Evolutionary conservation across 805 yeast species (phyloP).

Genomic region (Metschnikowia lachancei): DNA sequence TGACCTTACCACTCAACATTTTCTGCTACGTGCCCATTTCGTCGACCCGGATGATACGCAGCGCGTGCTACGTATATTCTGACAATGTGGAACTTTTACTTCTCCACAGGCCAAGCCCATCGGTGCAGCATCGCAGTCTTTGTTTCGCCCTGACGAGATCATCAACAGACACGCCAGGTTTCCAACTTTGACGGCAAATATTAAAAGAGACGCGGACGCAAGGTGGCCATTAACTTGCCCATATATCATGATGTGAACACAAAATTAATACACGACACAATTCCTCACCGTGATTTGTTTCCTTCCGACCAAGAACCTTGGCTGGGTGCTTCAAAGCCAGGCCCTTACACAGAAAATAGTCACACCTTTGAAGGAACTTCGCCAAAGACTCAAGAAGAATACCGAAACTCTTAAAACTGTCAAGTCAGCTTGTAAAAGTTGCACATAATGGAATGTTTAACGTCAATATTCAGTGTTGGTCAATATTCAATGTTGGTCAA

Average conservation of each 20-base stretch:
- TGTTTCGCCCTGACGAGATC: constrained; percentile 91
- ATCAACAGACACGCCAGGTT: constrained; percentile 92
- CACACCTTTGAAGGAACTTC: no score
- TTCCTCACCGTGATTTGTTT: constrained; percentile 60
- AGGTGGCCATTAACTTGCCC: constrained; percentile 92
- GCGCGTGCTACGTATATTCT: no score
- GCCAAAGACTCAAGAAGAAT: no score
- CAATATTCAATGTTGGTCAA: no score
- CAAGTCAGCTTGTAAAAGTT: no score
- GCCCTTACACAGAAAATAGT: no score
- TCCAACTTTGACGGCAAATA: constrained; percentile 96
- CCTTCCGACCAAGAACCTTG: constrained; percentile 62
- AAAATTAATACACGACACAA: constrained; percentile 66
- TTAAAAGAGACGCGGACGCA: constrained; percentile 80
- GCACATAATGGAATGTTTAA: no score
- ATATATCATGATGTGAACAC: constrained; percentile 74
- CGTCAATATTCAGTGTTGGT: no score
- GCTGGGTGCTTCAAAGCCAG: constrained; percentile 74
- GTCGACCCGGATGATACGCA: no score
- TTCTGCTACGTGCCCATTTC: no score
- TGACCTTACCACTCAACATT: no score
- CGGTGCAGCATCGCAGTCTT: constrained; percentile 77
- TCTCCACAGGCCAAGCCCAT: constrained; percentile 57
- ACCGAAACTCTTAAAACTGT: no score
- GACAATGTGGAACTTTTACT: constrained; percentile 59